These are phyloP conservation scores for Rhodotorula sp. DNA, from an alignment of 1,284 basidiomycete species.

Conservation along the genomic window DNA sequence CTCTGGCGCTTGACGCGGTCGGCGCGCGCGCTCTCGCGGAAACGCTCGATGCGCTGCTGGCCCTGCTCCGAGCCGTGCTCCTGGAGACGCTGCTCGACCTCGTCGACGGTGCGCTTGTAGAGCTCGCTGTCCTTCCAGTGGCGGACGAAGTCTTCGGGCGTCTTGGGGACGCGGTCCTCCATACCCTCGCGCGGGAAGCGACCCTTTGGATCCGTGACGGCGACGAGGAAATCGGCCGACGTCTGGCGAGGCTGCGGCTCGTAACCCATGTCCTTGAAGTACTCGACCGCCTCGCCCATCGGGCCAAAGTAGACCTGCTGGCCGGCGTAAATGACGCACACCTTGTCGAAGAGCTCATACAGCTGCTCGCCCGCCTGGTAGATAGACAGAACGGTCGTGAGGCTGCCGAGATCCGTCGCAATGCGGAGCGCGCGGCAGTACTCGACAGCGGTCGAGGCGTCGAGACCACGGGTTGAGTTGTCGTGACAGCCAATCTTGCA, in stretches of 20 bases:
- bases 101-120: slow-evolving; percentile 24
- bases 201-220: slow-evolving; percentile 54
- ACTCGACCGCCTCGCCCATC: slow-evolving; percentile 69
- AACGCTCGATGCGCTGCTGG: slow-evolving; percentile 49
- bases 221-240: slow-evolving; percentile 58
- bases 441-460: slow-evolving; percentile 62
- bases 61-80: slow-evolving; percentile 50
- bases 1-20: slow-evolving; percentile 53
- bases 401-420: slow-evolving; percentile 47
- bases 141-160: slow-evolving; percentile 58
- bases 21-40: slow-evolving; percentile 52
- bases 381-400: slow-evolving; percentile 51
- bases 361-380: slow-evolving; percentile 55
- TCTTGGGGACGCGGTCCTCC: slow-evolving; percentile 56
- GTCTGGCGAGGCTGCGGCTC: slow-evolving; percentile 67
- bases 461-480: slow-evolving; percentile 72
- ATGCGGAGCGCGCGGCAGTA: slow-evolving; percentile 57
- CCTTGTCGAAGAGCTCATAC: slow-evolving; percentile 63
- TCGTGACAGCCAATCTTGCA: slow-evolving; percentile 55
- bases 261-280: slow-evolving; percentile 79
- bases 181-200: slow-evolving; percentile 50
- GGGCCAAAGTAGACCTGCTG: slow-evolving; percentile 73
- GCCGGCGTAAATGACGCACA: slow-evolving; percentile 24
- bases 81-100: slow-evolving; percentile 25
- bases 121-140: slow-evolving; percentile 43